Percentiles rank a stretch among this genome's conserved stretches.
Conservation (phyloP, 164 flowering plant genomes). For the Warburgia ugandensis region DNA sequence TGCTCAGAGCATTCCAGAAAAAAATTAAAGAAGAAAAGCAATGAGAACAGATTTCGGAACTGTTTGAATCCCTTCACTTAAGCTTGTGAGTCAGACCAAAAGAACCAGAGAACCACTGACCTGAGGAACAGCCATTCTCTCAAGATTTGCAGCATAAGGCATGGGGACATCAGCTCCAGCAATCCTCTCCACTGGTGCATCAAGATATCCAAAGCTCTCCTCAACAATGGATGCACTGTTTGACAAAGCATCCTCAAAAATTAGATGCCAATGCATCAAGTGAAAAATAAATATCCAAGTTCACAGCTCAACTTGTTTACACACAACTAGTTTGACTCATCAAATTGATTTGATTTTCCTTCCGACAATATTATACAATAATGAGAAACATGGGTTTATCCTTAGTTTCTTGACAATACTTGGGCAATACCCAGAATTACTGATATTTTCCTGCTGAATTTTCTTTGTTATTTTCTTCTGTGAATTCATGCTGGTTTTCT, state of each 20-base stretch:
- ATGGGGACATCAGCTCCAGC: constrained; percentile 88
- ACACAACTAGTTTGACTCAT: too few species aligned
- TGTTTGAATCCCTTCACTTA: not conserved
- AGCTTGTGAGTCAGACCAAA: not conserved
- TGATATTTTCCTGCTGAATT: too few species aligned
- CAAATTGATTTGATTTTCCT: too few species aligned
- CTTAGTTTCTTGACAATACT: too few species aligned
- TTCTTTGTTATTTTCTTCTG: too few species aligned
- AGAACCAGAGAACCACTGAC: constrained; percentile 21
- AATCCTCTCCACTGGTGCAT: constrained; percentile 89
- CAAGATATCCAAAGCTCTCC: constrained; percentile 90
- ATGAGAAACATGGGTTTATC: too few species aligned
- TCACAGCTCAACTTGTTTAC: too few species aligned
- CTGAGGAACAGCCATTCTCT: constrained; percentile 90
- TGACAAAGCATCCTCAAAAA: constrained; percentile 3
- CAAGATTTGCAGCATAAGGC: constrained; percentile 96
- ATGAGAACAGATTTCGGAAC: not conserved
- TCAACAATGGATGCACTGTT: constrained; percentile 74
- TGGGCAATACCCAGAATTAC: too few species aligned
- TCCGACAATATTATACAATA: too few species aligned
- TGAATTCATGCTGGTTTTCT: too few species aligned
- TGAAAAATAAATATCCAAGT: too few species aligned
- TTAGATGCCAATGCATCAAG: not conserved
- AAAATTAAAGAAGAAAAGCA: not conserved
- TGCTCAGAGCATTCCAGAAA: constrained; percentile 20